phyloP scores from a whole-genome alignment of 495 filamentous ascomycete genomes.

The Aspergillus nanangensis region DNA sequence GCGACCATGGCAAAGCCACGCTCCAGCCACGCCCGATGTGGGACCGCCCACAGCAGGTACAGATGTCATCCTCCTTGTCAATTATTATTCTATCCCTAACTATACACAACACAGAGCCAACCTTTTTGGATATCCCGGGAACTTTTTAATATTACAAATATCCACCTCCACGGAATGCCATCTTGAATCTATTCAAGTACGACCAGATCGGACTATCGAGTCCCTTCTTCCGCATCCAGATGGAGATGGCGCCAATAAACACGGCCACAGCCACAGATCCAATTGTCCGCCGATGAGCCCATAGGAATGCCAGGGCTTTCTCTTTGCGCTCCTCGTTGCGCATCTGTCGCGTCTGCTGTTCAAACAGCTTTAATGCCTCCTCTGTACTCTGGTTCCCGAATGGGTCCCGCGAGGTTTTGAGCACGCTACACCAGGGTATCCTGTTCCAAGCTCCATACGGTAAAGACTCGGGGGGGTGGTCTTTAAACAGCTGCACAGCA shows the following conservation, averaged over 20 bases:
- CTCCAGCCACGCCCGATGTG: conserved; percentile 13
- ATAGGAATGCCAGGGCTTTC: conserved; percentile 46
- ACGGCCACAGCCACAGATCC: conserved; percentile 58
- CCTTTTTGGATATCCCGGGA: background rate
- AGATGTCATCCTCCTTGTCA: background rate
- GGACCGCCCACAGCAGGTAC: background rate
- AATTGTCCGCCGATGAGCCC: conserved; percentile 56
- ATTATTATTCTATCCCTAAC: no score
- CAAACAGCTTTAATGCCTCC: conserved; percentile 61
- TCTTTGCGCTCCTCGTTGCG: conserved; percentile 55
- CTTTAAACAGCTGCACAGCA: conserved; percentile 57
- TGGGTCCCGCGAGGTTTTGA: conserved; percentile 69
- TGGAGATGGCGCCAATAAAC: conserved; percentile 53
- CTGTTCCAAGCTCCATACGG: conserved; percentile 58
- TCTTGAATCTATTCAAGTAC: conserved; percentile 26
- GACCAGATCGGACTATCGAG: conserved; percentile 37
- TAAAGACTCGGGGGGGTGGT: conserved; percentile 70
- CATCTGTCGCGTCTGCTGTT: conserved; percentile 64
- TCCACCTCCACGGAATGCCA: conserved; percentile 15
- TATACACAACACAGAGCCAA: background rate
- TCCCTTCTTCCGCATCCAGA: conserved; percentile 46
- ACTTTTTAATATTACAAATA: background rate
- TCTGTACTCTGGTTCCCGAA: conserved; percentile 44
- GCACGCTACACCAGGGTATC: conserved; percentile 70
- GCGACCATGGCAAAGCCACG: conserved; percentile 10